Base-by-base conservation (phyloP, 306 rosid genomes). In the Quercus parvula region DNA sequence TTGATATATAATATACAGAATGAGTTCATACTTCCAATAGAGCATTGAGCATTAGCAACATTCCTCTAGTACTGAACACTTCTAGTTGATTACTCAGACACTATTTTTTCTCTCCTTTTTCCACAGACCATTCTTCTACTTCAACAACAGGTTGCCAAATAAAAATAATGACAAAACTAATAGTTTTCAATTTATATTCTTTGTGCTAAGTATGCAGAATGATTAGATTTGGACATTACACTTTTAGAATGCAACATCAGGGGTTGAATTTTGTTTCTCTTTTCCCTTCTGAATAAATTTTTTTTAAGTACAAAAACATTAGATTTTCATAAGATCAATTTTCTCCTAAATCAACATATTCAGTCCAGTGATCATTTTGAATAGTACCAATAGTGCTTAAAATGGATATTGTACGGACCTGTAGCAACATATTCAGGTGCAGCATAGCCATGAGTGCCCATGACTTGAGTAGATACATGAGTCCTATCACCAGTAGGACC, bases 361-460 rank as follows among this genome's bases (percentile, higher is more conserved):
- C 31, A 8, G 15, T 5, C 28, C 54, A 69, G 1, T 12, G 54
- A 64, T 63, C 27, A 46, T 3, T 3, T 33, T 44, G 24, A 57
- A 56, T 56, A 68, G 49, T 22, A 44, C 71, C 81, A 70, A 63
- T 67, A 57, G 5, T 30, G 35, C 70, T 13, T 38, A 69, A 73
- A 10, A 70, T 51, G 71, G 78, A 55, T 41, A 67, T 73, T 44
- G 79, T 71, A 86, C 82, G 62, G 18, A 95, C 99, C 99, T 79
- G 99, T 95, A 30, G 99, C 96, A 74, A 95, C 91, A 84, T 95
- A 95, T 85, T 95, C 98, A 14, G 99, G 99, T 57, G 98, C 99
- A 1, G 98, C 99, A 71, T 95, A 95, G 84, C 99, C 98, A 14
- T 89, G 96, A 70, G 99, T 95, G 13, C 99, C 99, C 87, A 95